Base-by-base conservation (phyloP, 2,329 filamentous ascomycete genomes). In the Escovopsis weberi region DNA sequence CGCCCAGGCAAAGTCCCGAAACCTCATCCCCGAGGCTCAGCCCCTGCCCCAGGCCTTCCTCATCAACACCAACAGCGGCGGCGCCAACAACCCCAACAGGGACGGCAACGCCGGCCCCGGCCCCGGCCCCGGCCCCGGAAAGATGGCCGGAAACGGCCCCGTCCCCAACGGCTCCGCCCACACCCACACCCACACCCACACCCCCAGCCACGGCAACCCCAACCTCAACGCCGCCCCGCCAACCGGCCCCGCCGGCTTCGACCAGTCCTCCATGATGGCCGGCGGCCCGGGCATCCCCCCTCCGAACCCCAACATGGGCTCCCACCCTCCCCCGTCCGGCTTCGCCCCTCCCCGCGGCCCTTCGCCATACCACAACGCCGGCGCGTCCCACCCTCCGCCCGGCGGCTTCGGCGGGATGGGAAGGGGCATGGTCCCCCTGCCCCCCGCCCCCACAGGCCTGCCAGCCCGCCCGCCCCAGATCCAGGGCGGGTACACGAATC, bases 1-100 rank as follows among this genome's bases (percentile, higher is more conserved):
- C 28, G 80, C 83, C 26, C 85, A 95, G 64, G 91, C 88, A 44
- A 89, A 89, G 65, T 89, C 88, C 59, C 85, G 95, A 61, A 94
- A 94, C 55, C 84, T 98, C 47, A 77, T 86, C 41, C 83, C 87
- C 33, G 82, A 87, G 50, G 74, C 80, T 3, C 83, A 88, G 55
- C 75, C 81, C 19, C 66, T 91, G 41, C 83, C 85, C 2, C 74
- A 83, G 4, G 82, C 79, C 45, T 79, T 93, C 51, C 74, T 88
- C 42, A 50, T 49, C 54, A 33, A 42, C 55, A 40, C 33, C 5
- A 37, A 18, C 18, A 30, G 4, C 28, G 28, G 23, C 23, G 23
- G 3, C 23, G 23, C 23, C 23, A 23, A 23, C 23, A 23, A 23
- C 23, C 23, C 23, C 3, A 39, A 35, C 34, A 36, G 11, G 4